phyloP scores from a whole-genome alignment of 768 basidiomycete genomes.

The Lactarius evosmus region DNA sequence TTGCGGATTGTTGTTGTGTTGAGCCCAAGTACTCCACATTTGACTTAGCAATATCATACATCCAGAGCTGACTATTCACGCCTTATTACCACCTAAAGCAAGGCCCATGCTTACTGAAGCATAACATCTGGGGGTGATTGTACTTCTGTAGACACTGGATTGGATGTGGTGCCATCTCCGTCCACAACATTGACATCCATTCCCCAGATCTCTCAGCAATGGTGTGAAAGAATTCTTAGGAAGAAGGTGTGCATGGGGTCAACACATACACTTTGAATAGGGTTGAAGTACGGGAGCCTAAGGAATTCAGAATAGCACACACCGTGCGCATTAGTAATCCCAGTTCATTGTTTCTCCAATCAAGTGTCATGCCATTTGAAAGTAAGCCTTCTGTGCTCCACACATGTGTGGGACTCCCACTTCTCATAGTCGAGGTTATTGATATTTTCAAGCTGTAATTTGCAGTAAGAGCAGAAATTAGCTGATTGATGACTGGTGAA shows the following conservation, averaged over 20 bases:
- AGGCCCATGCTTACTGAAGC: too few species aligned
- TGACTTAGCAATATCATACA: too few species aligned
- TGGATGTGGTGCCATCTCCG: neutral
- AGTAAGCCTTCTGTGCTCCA: constrained; percentile 19
- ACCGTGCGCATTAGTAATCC: constrained; percentile 28
- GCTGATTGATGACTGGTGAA: neutral
- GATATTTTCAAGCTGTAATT: neutral
- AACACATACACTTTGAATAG: constrained; percentile 20
- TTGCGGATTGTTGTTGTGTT: too few species aligned
- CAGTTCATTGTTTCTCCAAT: constrained; percentile 7
- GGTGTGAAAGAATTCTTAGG: constrained; percentile 22
- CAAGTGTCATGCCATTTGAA: constrained; percentile 28
- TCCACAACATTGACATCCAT: neutral
- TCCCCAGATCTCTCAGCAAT: constrained; percentile 23
- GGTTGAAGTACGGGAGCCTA: constrained; percentile 28
- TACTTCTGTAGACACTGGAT: neutral
- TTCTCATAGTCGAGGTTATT: neutral
- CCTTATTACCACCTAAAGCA: too few species aligned
- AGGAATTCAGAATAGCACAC: constrained; percentile 31
- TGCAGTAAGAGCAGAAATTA: neutral
- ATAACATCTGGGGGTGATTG: too few species aligned
- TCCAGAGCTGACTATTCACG: too few species aligned
- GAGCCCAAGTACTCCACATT: too few species aligned
- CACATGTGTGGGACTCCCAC: neutral
- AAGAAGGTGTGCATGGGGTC: constrained; percentile 33